Evolutionary conservation across 495 filamentous ascomycete genomes (phyloP), one percentile per base, ranked within the genome.

Genomic region (Lasiosphaeris hirsuta): DNA sequence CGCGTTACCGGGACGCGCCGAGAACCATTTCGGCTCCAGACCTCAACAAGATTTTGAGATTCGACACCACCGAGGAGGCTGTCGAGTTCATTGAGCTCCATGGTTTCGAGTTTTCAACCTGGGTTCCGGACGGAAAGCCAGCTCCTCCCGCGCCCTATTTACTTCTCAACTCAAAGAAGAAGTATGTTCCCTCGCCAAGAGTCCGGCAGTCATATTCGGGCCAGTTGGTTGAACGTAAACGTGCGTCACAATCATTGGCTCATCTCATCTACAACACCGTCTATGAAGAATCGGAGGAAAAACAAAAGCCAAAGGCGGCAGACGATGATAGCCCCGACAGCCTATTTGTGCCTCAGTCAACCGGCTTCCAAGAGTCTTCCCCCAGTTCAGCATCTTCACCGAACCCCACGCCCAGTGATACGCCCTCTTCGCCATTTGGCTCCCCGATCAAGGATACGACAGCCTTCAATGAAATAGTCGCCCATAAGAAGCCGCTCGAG

Each of bases 21-120:
- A 83, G 89, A 46, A 90, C 95, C 56, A 89, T 91, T 78, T 89
- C 84, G 1, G 67, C 90, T 15, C 69, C 80, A 1, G 79, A 87
- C 41, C 67, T 96, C 40, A 86, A 86, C 51, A 70, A 74, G 15
- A 77, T 84, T 7, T 72, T 97, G 36, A 81, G 81, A 42, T 91
- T 96, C 50, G 92, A 96, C 66, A 78, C 85, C 7, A 76, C 84
- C 37, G 79, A 86, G 10, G 82, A 96, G 60, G 86, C 87, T 1
- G 69, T 83, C 3, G 72, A 82, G 2, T 96, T 91, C 63, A 86
- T 81, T 44, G 74, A 88, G 69, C 77, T 83, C 8, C 85, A 92
- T 61, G 85, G 83, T 15, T 77, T 96, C 38, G 66, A 76, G 19
- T 80, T 96, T 37, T 59, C 68, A 66, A 74, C 11, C 68, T 64